Conservation (phyloP, 495 filamentous ascomycete genomes). For the Daldinia caldariorum region DNA sequence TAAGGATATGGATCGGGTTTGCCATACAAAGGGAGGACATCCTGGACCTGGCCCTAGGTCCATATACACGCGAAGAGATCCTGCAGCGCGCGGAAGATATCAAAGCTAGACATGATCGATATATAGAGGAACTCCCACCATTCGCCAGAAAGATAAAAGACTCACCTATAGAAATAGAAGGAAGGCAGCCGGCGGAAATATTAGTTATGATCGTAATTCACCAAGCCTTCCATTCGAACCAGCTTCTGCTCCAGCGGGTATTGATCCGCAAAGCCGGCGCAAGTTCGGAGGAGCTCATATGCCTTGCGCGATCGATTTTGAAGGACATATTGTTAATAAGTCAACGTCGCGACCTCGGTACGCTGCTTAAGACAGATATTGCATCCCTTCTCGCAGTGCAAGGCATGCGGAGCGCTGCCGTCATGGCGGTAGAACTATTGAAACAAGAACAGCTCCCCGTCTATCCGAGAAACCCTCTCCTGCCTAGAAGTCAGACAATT, state of each 20-base stretch:
- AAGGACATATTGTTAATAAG: conserved; percentile 52
- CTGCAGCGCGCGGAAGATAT: conserved; percentile 47
- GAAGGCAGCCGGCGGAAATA: conserved; percentile 47
- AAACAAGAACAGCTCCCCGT: conserved; percentile 56
- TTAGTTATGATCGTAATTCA: conserved; percentile 48
- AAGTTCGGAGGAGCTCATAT: conserved; percentile 50
- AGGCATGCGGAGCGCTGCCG: conserved; percentile 56
- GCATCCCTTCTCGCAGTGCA: conserved; percentile 53
- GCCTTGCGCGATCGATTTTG: conserved; percentile 52
- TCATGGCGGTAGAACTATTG: conserved; percentile 56
- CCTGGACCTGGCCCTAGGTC: conserved; percentile 44
- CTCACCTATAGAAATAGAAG: conserved; percentile 39
- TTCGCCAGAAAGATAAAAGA: conserved; percentile 51
- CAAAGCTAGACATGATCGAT: conserved; percentile 48
- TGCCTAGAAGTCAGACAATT: conserved; percentile 49
- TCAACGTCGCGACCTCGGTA: conserved; percentile 55
- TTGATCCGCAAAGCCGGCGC: conserved; percentile 53
- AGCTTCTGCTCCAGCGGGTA: conserved; percentile 58
- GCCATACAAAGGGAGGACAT: conserved; percentile 45
- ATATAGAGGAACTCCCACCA: conserved; percentile 51
- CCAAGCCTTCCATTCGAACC: conserved; percentile 55
- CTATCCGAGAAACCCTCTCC: conserved; percentile 51
- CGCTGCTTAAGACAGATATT: conserved; percentile 43
- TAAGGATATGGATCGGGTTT: conserved; percentile 43
- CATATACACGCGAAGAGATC: conserved; percentile 48